Conservation (phyloP, 2,329 filamentous ascomycete species). For the Parastagonospora nodorum region DNA sequence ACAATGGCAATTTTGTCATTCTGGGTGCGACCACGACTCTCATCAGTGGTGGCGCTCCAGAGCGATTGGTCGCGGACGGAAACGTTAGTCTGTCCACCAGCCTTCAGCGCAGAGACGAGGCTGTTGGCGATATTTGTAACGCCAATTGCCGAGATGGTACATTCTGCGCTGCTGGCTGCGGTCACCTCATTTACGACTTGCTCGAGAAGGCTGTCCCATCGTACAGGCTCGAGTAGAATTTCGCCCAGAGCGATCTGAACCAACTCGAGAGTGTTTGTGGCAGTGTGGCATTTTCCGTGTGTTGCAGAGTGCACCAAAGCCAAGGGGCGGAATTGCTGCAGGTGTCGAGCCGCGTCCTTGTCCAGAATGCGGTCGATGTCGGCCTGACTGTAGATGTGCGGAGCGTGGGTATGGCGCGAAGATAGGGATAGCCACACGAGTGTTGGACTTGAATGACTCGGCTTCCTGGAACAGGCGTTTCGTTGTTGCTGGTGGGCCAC, state of each 20-base stretch:
- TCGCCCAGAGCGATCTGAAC: constrained; percentile 51
- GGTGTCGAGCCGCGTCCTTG: constrained; percentile 45
- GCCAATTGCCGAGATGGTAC: constrained; percentile 56
- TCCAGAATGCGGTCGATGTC: constrained; percentile 59
- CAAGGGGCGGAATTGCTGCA: constrained; percentile 50
- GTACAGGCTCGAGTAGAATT: constrained; percentile 54
- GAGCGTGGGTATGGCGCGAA: constrained; percentile 65
- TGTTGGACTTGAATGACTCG: constrained; percentile 55
- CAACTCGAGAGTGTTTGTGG: constrained; percentile 53
- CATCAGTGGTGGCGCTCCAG: constrained; percentile 45
- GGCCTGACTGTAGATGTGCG: constrained; percentile 57
- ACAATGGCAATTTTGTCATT: constrained; percentile 82
- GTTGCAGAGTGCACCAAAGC: constrained; percentile 54
- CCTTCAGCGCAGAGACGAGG: constrained; percentile 59
- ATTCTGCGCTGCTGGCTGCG: constrained; percentile 45
- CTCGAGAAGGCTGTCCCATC: constrained; percentile 56
- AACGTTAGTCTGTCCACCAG: constrained; percentile 53
- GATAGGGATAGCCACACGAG: constrained; percentile 59
- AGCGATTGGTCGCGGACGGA: constrained; percentile 51
- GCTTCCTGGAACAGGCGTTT: constrained; percentile 57
- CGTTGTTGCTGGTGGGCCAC: constrained; percentile 61
- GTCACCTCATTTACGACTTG: constrained; percentile 55
- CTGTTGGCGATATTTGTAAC: constrained; percentile 61
- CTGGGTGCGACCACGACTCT: constrained; percentile 51
- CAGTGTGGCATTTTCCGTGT: constrained; percentile 53